These are phyloP conservation scores for Zelopaecilomyces penicillatus DNA, from an alignment of 2,329 filamentous ascomycete species.

Conservation along the genomic window DNA sequence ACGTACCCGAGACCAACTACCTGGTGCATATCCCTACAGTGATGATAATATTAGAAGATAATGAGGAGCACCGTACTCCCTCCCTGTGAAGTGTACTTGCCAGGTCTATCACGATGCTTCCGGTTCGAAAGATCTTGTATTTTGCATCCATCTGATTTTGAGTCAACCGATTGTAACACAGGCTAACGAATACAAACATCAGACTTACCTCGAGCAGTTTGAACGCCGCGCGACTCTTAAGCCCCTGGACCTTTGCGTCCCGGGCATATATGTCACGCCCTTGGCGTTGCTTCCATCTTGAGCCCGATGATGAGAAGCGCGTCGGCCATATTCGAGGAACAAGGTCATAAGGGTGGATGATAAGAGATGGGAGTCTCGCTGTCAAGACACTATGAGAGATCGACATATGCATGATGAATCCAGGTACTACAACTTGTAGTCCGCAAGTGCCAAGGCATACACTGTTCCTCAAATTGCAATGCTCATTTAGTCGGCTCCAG, in stretches of 20 bases:
- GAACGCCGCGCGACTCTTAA: constrained; percentile 88
- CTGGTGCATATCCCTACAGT: constrained; percentile 64
- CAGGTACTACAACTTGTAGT: too few species aligned
- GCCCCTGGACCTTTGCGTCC: constrained; percentile 66
- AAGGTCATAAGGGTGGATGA: too few species aligned
- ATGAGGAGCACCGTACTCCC: not conserved
- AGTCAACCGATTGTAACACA: not conserved
- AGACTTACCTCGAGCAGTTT: constrained; percentile 71
- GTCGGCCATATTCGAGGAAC: not conserved
- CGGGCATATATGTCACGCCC: constrained; percentile 61
- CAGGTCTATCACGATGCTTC: constrained; percentile 84
- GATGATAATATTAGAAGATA: not conserved
- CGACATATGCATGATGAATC: too few species aligned
- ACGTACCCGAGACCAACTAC: constrained; percentile 60
- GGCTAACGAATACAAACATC: not conserved
- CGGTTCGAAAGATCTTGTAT: constrained; percentile 67
- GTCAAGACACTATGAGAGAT: too few species aligned
- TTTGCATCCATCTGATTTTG: constrained; percentile 56
- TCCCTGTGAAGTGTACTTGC: constrained; percentile 36
- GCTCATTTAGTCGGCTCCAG: too few species aligned
- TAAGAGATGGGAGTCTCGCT: too few species aligned
- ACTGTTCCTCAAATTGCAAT: too few species aligned
- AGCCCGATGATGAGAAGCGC: constrained; percentile 48
- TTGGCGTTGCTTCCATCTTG: constrained; percentile 77
- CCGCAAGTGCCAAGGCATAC: too few species aligned